These are phyloP conservation scores for Raddia guianensis DNA, from an alignment of 176 grass and related monocot species.

Conservation along the genomic window DNA sequence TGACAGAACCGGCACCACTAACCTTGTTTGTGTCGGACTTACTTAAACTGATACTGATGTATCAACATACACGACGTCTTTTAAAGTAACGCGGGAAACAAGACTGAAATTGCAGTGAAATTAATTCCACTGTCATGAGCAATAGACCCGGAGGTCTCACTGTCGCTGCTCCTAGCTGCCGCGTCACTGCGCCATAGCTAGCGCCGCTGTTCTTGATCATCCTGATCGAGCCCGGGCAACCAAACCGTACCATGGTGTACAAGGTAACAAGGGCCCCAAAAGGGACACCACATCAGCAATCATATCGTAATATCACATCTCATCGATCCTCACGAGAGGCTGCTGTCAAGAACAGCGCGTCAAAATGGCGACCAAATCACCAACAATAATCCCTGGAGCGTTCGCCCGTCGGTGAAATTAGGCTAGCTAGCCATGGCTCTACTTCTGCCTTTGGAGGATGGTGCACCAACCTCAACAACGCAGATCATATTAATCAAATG, in stretches of 20 bases:
- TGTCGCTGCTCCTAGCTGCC: background rate
- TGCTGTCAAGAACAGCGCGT: background rate
- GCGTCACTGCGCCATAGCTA: background rate
- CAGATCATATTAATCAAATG: background rate
- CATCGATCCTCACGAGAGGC: background rate
- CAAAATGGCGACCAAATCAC: slow-evolving; percentile 4
- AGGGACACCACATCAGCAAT: slow-evolving; percentile 16
- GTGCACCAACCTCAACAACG: slow-evolving; percentile 30
- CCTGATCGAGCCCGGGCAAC: slow-evolving; percentile 47
- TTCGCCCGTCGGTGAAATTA: background rate
- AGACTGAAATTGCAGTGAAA: background rate
- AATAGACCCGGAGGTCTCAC: background rate
- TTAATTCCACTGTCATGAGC: background rate
- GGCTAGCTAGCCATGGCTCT: slow-evolving; percentile 1
- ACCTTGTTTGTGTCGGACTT: no score
- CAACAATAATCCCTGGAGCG: background rate
- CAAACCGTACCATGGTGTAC: slow-evolving; percentile 35
- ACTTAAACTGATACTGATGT: no score
- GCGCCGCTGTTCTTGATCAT: background rate
- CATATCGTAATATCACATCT: background rate
- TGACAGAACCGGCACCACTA: no score
- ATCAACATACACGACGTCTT: no score
- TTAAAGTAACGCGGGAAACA: no score
- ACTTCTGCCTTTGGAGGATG: slow-evolving; percentile 19
- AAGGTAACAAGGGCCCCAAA: slow-evolving; percentile 3